Evolutionary conservation across 306 rosid species (phyloP), one percentile per base, ranked within the genome.

Genomic region (Crotalaria pallida): DNA sequence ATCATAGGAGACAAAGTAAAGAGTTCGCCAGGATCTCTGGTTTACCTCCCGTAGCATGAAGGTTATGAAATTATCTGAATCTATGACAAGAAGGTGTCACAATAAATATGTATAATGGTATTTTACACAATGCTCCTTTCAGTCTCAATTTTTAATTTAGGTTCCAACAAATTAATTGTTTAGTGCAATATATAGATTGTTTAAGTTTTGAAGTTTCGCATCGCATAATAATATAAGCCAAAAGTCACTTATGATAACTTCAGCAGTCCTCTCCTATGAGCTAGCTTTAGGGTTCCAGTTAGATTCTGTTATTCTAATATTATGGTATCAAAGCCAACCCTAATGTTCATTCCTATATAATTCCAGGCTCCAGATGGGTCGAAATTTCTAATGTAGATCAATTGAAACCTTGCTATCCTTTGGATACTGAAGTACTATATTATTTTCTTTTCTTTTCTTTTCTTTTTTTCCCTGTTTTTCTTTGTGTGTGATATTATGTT

Each of bases 71-170:
- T 65, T 47, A 26, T 48, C 16, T 23, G 21, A 64, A 10, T 63
- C 41, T 22, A 48, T 22, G 48, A 43, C 24, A 58, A 40, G 57
- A 61, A 26, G 44, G 57, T 34, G 48, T 48, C 60, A 8, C 47
- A 55, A 74, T 80, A 48, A 75, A 76, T 23, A 5, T 65, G 71
- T 26, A 17, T 45, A 29, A 29, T 52, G 58, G 19, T 67, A 24
- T 21, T 67, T 63, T 71, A 21, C 49, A 23, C 15, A 43, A 24
- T 59, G 36, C 29, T 44, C 26, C 58, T 44, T 58, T 78, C 11
- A 48, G 60, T 19, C 21, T 62, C 24, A 10, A n/a, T 50, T 71
- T 34, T 50, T 75, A 57, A 8, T 56, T 67, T 70, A 8, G 74
- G 60, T 65, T 76, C 7, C 43, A 59, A 60, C 13, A 51, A 27